phyloP scores from a whole-genome alignment of 352 stramenopile genomes.

The Globisporangium viniferum region DNA sequence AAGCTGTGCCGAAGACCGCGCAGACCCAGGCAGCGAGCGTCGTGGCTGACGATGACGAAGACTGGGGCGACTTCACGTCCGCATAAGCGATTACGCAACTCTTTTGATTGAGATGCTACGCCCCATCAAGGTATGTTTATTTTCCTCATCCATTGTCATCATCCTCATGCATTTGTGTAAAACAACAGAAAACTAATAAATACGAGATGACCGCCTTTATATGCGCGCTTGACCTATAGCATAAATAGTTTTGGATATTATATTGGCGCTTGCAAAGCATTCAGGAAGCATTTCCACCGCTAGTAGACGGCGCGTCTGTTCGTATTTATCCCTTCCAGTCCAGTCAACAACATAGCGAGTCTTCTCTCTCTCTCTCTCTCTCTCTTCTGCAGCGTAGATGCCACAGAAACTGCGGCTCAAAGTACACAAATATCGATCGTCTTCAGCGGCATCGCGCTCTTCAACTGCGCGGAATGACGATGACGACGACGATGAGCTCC shows the following conservation, averaged over 20 bases:
- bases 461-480: not conserved
- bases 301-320: not conserved
- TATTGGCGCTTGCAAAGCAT: not conserved
- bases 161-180: not conserved
- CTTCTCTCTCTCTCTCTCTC: not conserved
- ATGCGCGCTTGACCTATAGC: too few species aligned
- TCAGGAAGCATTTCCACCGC: not conserved
- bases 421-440: not conserved
- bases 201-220: slow-evolving; percentile 2
- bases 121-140: not conserved
- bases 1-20: slow-evolving; percentile 27
- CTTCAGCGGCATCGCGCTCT: not conserved
- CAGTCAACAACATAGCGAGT: not conserved
- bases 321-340: not conserved
- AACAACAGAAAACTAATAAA: not conserved
- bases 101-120: not conserved
- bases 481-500: not conserved
- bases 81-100: slow-evolving; percentile 25
- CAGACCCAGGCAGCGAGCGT: slow-evolving; percentile 32
- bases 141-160: not conserved
- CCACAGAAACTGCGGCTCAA: not conserved
- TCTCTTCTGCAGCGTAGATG: not conserved
- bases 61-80: slow-evolving; percentile 85
- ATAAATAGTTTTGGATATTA: not conserved
- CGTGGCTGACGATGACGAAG: slow-evolving; percentile 42